Evolutionary conservation across 202 grass and related monocot genomes (phyloP).

Genomic region (Setaria viridis): DNA sequence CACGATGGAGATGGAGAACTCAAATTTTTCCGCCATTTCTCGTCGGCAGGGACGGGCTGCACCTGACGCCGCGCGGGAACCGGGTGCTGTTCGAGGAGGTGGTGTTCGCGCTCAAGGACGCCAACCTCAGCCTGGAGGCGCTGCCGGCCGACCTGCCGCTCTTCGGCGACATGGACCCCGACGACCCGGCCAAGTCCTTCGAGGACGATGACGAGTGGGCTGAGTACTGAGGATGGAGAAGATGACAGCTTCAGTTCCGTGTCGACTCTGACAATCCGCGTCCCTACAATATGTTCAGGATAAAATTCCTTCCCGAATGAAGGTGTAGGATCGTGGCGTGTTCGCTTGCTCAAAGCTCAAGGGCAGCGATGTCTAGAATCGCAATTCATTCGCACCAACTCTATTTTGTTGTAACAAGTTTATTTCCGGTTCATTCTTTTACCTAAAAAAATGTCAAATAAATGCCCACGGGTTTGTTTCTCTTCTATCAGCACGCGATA

Average conservation of each 20-base stretch:
- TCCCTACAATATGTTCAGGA: background rate
- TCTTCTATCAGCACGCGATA: too few relatives aligned
- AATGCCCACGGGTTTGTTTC: too few relatives aligned
- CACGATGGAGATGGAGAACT: background rate
- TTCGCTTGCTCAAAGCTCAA: background rate
- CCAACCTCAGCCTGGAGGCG: conserved; percentile 57
- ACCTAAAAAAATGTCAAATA: too few relatives aligned
- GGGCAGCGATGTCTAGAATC: background rate
- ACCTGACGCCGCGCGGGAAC: conserved; percentile 67
- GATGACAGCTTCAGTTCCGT: background rate
- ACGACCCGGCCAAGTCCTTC: conserved; percentile 59
- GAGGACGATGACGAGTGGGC: background rate
- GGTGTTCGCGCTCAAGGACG: conserved; percentile 56
- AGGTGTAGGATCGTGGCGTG: background rate
- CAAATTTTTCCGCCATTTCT: background rate
- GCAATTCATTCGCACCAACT: background rate
- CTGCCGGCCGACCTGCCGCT: conserved; percentile 67
- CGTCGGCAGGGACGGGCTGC: conserved; percentile 60
- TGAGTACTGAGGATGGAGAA: background rate
- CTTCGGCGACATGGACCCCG: conserved; percentile 51
- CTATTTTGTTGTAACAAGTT: background rate
- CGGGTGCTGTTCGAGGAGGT: conserved; percentile 75
- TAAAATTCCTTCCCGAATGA: background rate
- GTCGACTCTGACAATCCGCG: background rate
- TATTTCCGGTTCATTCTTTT: background rate